Base-by-base conservation (phyloP, 208 protist species). In the Kentomonas sorsogonicus region DNA sequence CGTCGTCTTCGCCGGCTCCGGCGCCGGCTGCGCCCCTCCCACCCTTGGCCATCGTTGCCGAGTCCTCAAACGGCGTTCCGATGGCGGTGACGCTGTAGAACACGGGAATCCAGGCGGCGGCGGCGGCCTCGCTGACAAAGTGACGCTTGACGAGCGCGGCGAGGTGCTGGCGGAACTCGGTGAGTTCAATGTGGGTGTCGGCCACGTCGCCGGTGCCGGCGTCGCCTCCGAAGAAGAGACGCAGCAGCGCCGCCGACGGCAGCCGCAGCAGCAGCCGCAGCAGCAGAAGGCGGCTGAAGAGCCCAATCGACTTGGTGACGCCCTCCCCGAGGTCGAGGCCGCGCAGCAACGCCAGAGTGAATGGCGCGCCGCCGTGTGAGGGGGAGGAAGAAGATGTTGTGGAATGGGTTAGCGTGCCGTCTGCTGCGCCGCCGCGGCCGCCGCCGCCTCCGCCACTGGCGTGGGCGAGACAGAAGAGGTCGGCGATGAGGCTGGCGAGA, bases 201-300 rank as follows among this genome's bases (percentile, higher is more conserved):
- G 83, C 70, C 13, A 74, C 86, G 38, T 53, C 45, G 27, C 74
- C 46, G 6, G 82, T n/a, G n/a, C n/a, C n/a, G n/a, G n/a, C 83
- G 50, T 89, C 76, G 36, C 86, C 83, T 47, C 80, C 83, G 59
- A 93, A 93, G 63, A 93, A 93, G 38, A 89, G 53, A 30, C 74
- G 69, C 13, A 77, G 84, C 6, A 93, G 72, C 15, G 69, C 63
- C 20, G 46, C 60, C 29, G 80, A 50, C 1, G 74, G 53, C 13
- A 93, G 72, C 53, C 82, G 71, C 5, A 90, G 53, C 22, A 93
- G 68, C 5, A 93, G 25, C 4, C 86, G 79, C 45, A 93, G 73
- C 16, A 93, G 48, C 34, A 91, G 45, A 30, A 93, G 68, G 10
- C 86, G 83, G 3, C 78, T 71, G 58, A 93, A 90, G 18, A 93